phyloP scores from a whole-genome alignment of 148 eudicot genomes.

The Cornus suecica region DNA sequence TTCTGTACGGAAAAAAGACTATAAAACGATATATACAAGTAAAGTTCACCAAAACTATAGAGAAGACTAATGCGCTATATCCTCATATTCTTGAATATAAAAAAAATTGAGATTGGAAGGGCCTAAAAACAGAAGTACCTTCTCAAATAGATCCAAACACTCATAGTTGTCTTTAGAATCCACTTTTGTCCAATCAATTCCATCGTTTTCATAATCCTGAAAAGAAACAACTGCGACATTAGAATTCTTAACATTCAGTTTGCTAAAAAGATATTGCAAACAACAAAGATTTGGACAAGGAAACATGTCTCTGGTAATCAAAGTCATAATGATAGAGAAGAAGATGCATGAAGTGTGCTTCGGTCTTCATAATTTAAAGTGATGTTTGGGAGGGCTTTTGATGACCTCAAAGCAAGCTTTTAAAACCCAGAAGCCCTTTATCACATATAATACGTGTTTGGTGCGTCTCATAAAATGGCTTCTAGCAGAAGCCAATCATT shows the following conservation, averaged over 20 bases:
- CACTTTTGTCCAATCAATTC: constrained; percentile 86
- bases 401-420: too few relatives aligned
- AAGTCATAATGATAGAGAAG: not conserved
- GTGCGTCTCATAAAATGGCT: too few relatives aligned
- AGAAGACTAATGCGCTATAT: not conserved
- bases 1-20: too few relatives aligned
- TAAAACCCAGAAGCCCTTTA: too few relatives aligned
- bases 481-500: too few relatives aligned
- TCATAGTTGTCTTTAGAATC: constrained; percentile 89
- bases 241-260: constrained; percentile 1
- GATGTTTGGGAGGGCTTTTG: too few relatives aligned
- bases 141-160: constrained; percentile 91
- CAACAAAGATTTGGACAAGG: constrained; percentile 1
- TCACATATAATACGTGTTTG: too few relatives aligned
- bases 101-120: not conserved
- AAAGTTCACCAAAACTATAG: not conserved
- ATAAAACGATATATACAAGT: not conserved
- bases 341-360: not conserved
- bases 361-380: not conserved
- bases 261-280: not conserved
- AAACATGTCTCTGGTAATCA: not conserved
- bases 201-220: constrained; percentile 90
- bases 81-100: not conserved
- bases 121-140: constrained; percentile 39
- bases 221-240: constrained; percentile 9